phyloP scores from a whole-genome alignment of 805 yeast genomes.

The Schizosaccharomyces cryophilus region DNA sequence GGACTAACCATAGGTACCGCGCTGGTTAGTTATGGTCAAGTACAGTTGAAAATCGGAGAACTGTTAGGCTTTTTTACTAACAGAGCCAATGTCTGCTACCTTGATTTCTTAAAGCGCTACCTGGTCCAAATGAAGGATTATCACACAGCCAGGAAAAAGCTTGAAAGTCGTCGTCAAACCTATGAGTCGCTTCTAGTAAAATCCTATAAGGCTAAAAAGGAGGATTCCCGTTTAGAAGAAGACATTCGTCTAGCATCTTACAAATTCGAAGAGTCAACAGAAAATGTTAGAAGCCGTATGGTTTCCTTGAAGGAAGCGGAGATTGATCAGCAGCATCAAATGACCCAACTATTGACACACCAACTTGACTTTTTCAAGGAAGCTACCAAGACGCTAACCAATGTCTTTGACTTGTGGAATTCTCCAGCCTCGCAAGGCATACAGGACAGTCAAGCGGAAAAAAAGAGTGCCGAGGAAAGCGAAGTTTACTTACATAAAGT shows the following conservation, averaged over 20 bases:
- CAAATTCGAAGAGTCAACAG: conserved; percentile 10
- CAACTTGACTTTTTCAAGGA: neutral
- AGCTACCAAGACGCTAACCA: neutral
- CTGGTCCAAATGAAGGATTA: conserved; percentile 4
- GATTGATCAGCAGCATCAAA: neutral
- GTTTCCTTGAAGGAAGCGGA: conserved; percentile 9
- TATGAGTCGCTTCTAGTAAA: conserved; percentile 10
- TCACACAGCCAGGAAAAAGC: conserved; percentile 3
- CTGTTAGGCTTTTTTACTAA: neutral
- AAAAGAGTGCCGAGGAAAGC: neutral
- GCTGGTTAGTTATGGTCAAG: neutral
- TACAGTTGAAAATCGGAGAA: neutral
- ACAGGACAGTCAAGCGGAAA: neutral
- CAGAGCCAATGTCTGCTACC: neutral
- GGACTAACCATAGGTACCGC: neutral
- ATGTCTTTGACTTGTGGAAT: neutral
- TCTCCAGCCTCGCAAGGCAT: neutral
- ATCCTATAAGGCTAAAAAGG: conserved; percentile 9
- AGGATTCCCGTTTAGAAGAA: conserved; percentile 10
- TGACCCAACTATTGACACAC: neutral
- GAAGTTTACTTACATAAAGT: neutral
- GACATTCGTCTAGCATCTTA: conserved; percentile 11
- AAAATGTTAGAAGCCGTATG: conserved; percentile 10
- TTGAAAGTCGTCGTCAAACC: conserved; percentile 11
- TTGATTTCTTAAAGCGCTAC: neutral